Conservation (phyloP, 2,329 filamentous ascomycete genomes). For the Exophiala phaeomuriformis region DNA sequence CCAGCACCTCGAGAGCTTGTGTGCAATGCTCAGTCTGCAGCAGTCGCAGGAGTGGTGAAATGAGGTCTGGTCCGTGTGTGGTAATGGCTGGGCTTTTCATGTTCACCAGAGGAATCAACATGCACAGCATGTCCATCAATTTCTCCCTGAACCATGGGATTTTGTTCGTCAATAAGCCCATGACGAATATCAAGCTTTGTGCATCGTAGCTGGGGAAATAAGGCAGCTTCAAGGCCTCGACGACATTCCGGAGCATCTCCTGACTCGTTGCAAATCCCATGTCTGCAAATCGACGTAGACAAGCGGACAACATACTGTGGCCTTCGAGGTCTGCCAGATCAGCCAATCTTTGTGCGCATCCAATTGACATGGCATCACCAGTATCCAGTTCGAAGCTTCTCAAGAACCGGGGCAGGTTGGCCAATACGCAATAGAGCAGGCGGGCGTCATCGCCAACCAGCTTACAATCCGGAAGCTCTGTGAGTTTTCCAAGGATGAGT, state of each 20-base stretch:
- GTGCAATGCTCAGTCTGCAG: slow-evolving; percentile 91
- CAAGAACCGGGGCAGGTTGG: slow-evolving; percentile 83
- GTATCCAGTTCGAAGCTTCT: slow-evolving; percentile 58
- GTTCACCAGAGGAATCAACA: slow-evolving; percentile 80
- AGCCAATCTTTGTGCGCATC: slow-evolving; percentile 33
- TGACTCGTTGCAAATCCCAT: slow-evolving; percentile 59
- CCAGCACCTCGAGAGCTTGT: slow-evolving; percentile 81
- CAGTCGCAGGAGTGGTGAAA: slow-evolving; percentile 81
- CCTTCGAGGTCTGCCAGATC: slow-evolving; percentile 66
- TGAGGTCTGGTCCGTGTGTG: slow-evolving; percentile 84
- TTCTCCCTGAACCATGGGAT: slow-evolving; percentile 85
- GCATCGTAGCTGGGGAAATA: slow-evolving; percentile 82
- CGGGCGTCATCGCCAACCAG: slow-evolving; percentile 77
- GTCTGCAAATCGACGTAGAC: slow-evolving; percentile 40
- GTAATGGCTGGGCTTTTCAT: slow-evolving; percentile 88
- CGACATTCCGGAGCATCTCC: slow-evolving; percentile 69
- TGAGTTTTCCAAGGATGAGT: slow-evolving; percentile 67
- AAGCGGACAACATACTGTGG: slow-evolving; percentile 41
- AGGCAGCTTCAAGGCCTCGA: slow-evolving; percentile 64
- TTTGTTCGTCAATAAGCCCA: slow-evolving; percentile 84
- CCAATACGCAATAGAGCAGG: slow-evolving; percentile 76
- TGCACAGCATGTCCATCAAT: slow-evolving; percentile 81
- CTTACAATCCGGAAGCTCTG: slow-evolving; percentile 68
- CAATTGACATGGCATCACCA: slow-evolving; percentile 6
- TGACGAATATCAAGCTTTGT: slow-evolving; percentile 76